Evolutionary conservation across 2,329 filamentous ascomycete genomes (phyloP), one percentile per base, ranked within the genome.

Genomic region (Metarhizium humberi): DNA sequence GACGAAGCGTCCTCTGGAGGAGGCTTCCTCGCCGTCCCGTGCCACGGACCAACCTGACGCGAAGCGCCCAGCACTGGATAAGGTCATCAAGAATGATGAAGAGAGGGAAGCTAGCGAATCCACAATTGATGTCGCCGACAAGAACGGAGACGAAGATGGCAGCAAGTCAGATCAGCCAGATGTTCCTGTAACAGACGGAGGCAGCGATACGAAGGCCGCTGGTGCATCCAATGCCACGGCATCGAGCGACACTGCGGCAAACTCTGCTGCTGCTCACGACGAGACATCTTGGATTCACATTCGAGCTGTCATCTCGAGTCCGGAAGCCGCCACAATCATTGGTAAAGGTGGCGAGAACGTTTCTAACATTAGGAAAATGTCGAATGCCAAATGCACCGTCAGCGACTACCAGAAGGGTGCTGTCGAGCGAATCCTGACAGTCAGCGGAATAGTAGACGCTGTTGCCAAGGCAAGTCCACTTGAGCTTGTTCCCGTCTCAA

Each of bases 341-440:
- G 94, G 94, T 68, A 99, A 99, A 76, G 92, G 92, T 60, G 94
- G 94, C 69, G 94, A 99, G 78, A 99, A 99, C 68, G 94, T 99
- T 50, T 95, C 92, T 63, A 90, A 95, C 75, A 97, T 99, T 68
- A 86, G 94, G 63, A 90, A 90, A 70, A 80, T 96, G 75, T 96
- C 94, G 53, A 92, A 91, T 65, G 94, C 94, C 62, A 97, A 97
- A 76, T 99, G 94, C 78, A 99, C 94, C 50, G 94, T 99, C 64
- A 96, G 92, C 75, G 94, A 99, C 74, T 99, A 97, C 68, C 89
- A 95, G 64, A 90, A 95, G 68, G 94, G 94, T 62, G 94, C 94
- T 55, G 92, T 97, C 38, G 94, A 99, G 78, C 90, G 94, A 69
- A 96, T 99, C 67, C 79, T 99, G 66, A 99, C 94, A 36, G 94